Conservation (phyloP, 306 rosid genomes). For the Medicago lupulina region DNA sequence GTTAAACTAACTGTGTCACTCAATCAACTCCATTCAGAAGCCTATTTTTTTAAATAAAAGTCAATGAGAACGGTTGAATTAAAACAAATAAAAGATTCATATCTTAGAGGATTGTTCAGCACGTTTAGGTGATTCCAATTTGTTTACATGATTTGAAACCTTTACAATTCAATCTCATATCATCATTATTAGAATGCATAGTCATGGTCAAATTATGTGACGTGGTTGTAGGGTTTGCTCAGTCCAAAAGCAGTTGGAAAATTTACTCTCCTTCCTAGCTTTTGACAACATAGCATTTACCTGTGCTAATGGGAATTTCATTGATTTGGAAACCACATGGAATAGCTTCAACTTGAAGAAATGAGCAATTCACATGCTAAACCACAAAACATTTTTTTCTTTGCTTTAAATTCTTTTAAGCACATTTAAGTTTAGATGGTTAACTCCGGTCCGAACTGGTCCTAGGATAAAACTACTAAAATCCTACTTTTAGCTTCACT, state of each 20-base stretch:
- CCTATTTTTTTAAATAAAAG: conserved; percentile 24
- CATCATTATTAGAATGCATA: conserved; percentile 1
- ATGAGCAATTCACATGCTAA: not conserved
- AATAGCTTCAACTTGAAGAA: conserved; percentile 31
- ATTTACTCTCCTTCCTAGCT: not conserved
- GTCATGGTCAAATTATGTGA: not conserved
- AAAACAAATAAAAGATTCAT: conserved; percentile 20
- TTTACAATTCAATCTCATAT: not conserved
- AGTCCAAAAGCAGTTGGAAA: conserved; percentile 11
- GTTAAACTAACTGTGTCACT: conserved; percentile 25
- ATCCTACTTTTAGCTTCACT: not conserved
- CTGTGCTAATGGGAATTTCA: not conserved
- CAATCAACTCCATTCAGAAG: conserved; percentile 24
- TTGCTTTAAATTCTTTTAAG: not conserved
- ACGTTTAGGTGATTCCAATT: not conserved
- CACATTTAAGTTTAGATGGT: not conserved
- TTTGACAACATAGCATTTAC: conserved; percentile 22
- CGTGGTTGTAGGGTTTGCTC: conserved; percentile 12
- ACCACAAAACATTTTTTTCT: not conserved
- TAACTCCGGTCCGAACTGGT: not conserved
- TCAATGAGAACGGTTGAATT: conserved; percentile 41
- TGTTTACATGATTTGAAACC: not conserved
- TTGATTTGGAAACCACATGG: conserved; percentile 37
- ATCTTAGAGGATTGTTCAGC: not conserved
- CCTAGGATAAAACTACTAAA: not conserved